Percentiles rank a stretch among this genome's conserved stretches.
These are phyloP conservation scores for Capronia epimyces DNA, from an alignment of 2,329 filamentous ascomycete genomes.

Conservation along the genomic window DNA sequence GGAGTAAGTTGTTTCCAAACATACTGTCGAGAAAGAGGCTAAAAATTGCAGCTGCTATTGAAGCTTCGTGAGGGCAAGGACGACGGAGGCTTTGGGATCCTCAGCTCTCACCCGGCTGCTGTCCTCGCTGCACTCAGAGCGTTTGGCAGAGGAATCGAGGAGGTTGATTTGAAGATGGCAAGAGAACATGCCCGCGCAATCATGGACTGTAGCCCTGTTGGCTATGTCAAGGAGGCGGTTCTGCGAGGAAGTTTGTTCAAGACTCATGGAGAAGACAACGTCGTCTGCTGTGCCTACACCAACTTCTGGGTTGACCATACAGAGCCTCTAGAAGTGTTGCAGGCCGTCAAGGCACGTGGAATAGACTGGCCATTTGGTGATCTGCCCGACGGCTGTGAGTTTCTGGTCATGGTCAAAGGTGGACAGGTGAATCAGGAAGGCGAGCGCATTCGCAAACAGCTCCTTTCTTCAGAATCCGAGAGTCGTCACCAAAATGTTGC, in stretches of 20 bases:
- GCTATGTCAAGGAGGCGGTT: constrained; percentile 3
- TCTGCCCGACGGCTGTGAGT: constrained; percentile 5
- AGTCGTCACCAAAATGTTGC: too few relatives aligned
- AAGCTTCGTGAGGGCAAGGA: background rate
- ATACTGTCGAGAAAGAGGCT: background rate
- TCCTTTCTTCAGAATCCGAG: background rate
- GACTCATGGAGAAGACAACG: background rate
- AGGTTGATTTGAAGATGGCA: background rate
- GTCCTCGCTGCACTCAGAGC: constrained; percentile 3
- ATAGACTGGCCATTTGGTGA: constrained; percentile 7
- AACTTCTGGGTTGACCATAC: constrained; percentile 8
- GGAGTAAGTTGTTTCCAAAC: constrained; percentile 1
- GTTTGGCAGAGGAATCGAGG: constrained; percentile 2
- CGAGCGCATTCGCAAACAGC: background rate
- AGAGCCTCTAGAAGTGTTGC: background rate
- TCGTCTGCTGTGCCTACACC: constrained; percentile 8
- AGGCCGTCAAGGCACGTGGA: constrained; percentile 1
- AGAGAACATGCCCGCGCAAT: background rate
- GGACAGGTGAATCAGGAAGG: background rate
- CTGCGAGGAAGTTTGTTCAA: constrained; percentile 2
- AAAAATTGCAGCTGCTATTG: background rate
- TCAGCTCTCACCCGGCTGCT: constrained; percentile 8
- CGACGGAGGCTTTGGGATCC: background rate
- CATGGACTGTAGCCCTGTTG: constrained; percentile 4
- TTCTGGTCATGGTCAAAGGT: constrained; percentile 2